Evolutionary conservation across 176 grass and related monocot genomes (phyloP), one percentile per base, ranked within the genome.

Genomic region (Saccharum spontaneum): DNA sequence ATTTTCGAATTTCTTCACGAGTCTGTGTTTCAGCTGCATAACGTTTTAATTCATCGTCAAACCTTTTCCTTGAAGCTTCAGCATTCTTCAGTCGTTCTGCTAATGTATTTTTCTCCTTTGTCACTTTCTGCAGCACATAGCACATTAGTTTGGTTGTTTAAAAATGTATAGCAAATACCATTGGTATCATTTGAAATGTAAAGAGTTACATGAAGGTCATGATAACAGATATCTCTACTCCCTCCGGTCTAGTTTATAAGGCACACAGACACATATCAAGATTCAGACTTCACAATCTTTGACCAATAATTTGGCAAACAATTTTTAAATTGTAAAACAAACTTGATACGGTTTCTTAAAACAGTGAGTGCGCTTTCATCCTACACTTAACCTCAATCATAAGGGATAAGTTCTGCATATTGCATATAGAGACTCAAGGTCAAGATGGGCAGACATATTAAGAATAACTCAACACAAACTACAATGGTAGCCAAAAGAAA

Each of bases 11-110:
- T 70, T 92, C 93, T 71, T 95, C 90, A 16, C 80, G 83, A 76
- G 76, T 89, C 74, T 84, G 86, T 63, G 88, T 87, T 83, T 99
- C 93, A 83, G 89, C 88, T 84, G 84, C 84, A 89, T 92, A 83
- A 46, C 90, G 84, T 82, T 96, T 99, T 78, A 92, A 87, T 93
- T 94, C 93, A 79, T 99, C 93, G 46, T 99, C 93, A 63, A 90
- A 82, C 82, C 79, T 90, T 90, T 87, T 99, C 65, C 86, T 83
- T 82, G 81, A 92, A 90, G 84, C 65, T 92, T 99, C 97, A 78
- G 90, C 85, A 85, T 66, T 92, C 90, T 92, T 96, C 66, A 99
- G 67, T 14, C 86, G 87, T 82, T 96, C 97, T 77, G 87, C 86
- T 82, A 99, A 69, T 37, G 84, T 81, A 88, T 86, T 96, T 80